Conservation (phyloP, 768 basidiomycete species). For the Candolleomyces efflorescens region DNA sequence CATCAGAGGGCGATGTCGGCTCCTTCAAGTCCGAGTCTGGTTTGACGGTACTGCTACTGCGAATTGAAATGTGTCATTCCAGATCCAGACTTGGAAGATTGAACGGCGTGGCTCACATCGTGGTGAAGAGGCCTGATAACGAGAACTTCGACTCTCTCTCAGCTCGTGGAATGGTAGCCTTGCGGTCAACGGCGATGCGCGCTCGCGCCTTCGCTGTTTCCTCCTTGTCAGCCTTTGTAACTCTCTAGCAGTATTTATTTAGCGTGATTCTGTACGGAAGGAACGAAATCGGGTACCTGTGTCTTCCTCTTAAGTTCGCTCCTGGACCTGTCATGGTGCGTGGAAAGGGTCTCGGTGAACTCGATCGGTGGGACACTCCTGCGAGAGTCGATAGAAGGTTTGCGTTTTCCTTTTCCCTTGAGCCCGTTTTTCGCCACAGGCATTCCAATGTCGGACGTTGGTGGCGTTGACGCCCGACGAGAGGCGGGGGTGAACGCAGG, state of each 20-base stretch:
- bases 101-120: background rate
- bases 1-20: background rate
- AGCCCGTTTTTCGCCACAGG: background rate
- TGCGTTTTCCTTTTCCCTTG: conserved; percentile 7
- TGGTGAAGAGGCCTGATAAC: background rate
- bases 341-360: background rate
- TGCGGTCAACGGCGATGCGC: conserved; percentile 46
- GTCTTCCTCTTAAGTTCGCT: background rate
- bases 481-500: background rate
- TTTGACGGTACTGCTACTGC: background rate
- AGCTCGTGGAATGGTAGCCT: conserved; percentile 32
- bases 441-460: background rate
- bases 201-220: conserved; percentile 46
- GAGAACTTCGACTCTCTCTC: background rate
- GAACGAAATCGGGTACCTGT: conserved; percentile 1
- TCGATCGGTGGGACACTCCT: conserved; percentile 2
- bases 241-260: conserved; percentile 32
- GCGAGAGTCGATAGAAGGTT: background rate
- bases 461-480: background rate
- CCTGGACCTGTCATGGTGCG: conserved; percentile 8
- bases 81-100: background rate
- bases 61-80: background rate
- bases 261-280: background rate
- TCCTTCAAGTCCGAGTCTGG: background rate
- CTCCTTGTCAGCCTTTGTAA: conserved; percentile 50